Percentiles rank a stretch among this genome's conserved stretches.
phyloP scores from a whole-genome alignment of 495 filamentous ascomycete species.

The Neurospora tetrasperma region DNA sequence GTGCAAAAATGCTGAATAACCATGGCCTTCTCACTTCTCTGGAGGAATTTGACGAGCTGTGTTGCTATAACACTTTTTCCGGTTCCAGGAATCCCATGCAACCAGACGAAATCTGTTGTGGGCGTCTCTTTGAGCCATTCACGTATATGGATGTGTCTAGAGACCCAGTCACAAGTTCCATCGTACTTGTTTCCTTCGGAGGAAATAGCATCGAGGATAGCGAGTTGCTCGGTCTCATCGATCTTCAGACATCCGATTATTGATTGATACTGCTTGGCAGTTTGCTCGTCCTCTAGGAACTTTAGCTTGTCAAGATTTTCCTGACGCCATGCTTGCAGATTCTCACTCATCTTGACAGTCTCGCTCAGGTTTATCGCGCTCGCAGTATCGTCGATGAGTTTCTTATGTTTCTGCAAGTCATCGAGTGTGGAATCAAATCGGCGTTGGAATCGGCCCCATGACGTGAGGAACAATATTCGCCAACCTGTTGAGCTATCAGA shows the following conservation, averaged over 20 bases:
- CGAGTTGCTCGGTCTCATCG: conserved; percentile 20
- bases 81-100: conserved; percentile 21
- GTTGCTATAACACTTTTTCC: conserved; percentile 24
- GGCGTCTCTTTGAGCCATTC: conserved; percentile 14
- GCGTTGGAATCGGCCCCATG: conserved; percentile 32
- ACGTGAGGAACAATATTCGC: conserved; percentile 32
- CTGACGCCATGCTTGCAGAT: conserved; percentile 10
- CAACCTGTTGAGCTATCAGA: conserved; percentile 23
- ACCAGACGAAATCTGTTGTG: conserved; percentile 12
- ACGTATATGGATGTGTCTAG: conserved; percentile 12
- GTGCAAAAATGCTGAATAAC: conserved; percentile 22
- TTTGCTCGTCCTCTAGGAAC: conserved; percentile 12
- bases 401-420: conserved; percentile 24
- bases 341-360: conserved; percentile 10
- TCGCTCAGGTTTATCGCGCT: conserved; percentile 19
- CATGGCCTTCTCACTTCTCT: background rate
- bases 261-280: conserved; percentile 11
- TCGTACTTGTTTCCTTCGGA: conserved; percentile 11
- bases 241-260: conserved; percentile 21
- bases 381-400: conserved; percentile 29
- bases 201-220: conserved; percentile 14
- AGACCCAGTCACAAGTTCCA: conserved; percentile 21
- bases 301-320: conserved; percentile 13
- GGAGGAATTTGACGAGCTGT: conserved; percentile 16
- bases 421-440: conserved; percentile 27